These are phyloP conservation scores for Paraleonurus japonicus DNA, from an alignment of 257 asterid genomes.

Conservation along the genomic window DNA sequence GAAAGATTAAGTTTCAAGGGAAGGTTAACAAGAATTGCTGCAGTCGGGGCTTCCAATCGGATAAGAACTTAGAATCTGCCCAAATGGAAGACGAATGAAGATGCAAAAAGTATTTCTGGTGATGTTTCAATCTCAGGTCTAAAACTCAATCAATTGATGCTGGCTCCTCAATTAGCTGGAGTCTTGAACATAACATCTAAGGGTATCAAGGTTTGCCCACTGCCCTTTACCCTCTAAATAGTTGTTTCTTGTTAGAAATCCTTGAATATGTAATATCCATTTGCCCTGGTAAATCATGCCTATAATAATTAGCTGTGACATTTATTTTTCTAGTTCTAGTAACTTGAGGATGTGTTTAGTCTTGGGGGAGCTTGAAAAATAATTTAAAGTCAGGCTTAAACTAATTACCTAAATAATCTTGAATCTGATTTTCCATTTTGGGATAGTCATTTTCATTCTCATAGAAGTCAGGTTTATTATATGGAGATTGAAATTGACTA, in stretches of 20 bases:
- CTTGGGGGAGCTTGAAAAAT: conserved; percentile 9
- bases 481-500: background rate
- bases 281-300: conserved; percentile 8
- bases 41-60: conserved; percentile 36
- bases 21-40: conserved; percentile 54
- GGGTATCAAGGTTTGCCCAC: conserved; percentile 74
- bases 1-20: conserved; percentile 92
- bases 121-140: conserved; percentile 88
- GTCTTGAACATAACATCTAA: conserved; percentile 61
- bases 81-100: conserved; percentile 36
- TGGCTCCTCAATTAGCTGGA: conserved; percentile 99
- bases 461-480: conserved; percentile 1
- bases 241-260: conserved; percentile 21
- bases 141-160: conserved; percentile 92
- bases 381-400: conserved; percentile 1
- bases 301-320: conserved; percentile 14
- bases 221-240: conserved; percentile 21
- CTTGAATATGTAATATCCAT: conserved; percentile 19
- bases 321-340: conserved; percentile 15
- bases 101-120: conserved; percentile 67
- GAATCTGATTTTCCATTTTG: background rate
- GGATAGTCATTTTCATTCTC: background rate
- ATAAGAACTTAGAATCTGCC: conserved; percentile 30
- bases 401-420: conserved; percentile 3
- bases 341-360: conserved; percentile 16